Evolutionary conservation across 2,329 filamentous ascomycete species (phyloP), one percentile per base, ranked within the genome.

Genomic region (Rugonectria rugulosa): DNA sequence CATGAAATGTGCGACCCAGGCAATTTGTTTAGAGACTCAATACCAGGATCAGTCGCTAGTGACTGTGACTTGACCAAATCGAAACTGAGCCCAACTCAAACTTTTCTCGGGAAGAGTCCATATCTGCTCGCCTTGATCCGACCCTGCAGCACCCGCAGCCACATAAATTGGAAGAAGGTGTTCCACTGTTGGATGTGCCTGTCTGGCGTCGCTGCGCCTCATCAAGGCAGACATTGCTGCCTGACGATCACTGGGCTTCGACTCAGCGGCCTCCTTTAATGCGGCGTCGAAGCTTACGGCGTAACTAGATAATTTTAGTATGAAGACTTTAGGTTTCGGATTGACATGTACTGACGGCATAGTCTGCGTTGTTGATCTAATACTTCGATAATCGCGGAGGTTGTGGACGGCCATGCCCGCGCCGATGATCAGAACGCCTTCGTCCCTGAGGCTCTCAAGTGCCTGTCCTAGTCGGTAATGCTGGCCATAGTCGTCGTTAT

Each of bases 371-470:
- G 19, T 46, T 12, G 8, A 19, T n/a, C 29, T 51, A 4, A 36
- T 23, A 6, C 17, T 26, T 23, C 32, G 36, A 37, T 26, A 51
- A 32, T 51, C 47, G 12, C 17, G 20, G 17, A 51, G 47, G 20
- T 51, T 51, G 36, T 51, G 47, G 26, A 51, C 47, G 24, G 47
- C 47, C 47, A 42, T 32, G 7, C 47, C 47, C 27, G 47, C 36
- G n/a, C 47, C 47, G n/a, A 46, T 37, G 27, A 51, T 51, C 5
- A 51, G n/a, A 17, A 51, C 24, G 24, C 37, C 23, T 42, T 51
- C 47, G 26, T 43, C 47, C 3, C 47, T 36, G 14, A 51, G 37
- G 29, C 24, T 34, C 24, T 51, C 36, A 8, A 51, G 37, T 14
- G 47, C 47, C 36, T 41, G 24, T 17, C 47, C 46, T 19, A 49